Conservation (phyloP, 1,284 basidiomycete genomes). For the Cryptococcus floricola region DNA sequence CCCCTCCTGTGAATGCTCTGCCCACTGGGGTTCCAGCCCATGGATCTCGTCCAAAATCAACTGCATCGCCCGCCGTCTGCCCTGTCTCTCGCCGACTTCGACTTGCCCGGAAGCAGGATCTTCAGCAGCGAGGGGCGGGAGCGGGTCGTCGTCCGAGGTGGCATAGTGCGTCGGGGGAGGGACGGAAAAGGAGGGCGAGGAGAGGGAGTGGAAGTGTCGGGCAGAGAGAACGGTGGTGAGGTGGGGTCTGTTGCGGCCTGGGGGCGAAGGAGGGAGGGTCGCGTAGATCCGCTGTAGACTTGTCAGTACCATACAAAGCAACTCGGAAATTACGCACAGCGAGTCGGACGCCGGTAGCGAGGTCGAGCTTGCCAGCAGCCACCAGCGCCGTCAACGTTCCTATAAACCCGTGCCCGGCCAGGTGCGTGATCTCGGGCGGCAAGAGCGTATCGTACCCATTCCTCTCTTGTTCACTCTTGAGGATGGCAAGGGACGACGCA, state of each 20-base stretch:
- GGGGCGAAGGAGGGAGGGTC: constrained; percentile 31
- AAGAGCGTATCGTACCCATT: constrained; percentile 29
- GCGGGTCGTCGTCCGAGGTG: constrained; percentile 15
- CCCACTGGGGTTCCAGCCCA: constrained; percentile 30
- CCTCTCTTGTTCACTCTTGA: constrained; percentile 44
- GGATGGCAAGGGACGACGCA: constrained; percentile 44
- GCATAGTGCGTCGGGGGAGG: constrained; percentile 8
- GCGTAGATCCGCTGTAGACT: constrained; percentile 36
- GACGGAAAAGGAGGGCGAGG: constrained; percentile 33
- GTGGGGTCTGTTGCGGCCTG: constrained; percentile 18
- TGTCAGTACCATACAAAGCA: not conserved
- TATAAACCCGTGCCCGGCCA: constrained; percentile 48
- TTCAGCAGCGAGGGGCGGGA: constrained; percentile 9
- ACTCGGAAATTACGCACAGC: constrained; percentile 22
- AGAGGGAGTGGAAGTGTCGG: constrained; percentile 44
- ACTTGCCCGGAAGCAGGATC: constrained; percentile 17
- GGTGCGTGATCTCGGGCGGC: constrained; percentile 39
- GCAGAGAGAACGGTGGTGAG: constrained; percentile 45
- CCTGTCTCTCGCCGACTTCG: constrained; percentile 13
- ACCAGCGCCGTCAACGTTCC: constrained; percentile 47
- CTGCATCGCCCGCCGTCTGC: constrained; percentile 40
- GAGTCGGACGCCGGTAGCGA: constrained; percentile 42
- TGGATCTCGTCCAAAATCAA: constrained; percentile 47
- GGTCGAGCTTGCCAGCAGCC: constrained; percentile 41
- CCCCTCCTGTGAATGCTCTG: constrained; percentile 22